Evolutionary conservation across 805 yeast species (phyloP).

Genomic region (Yamadazyma scolyti): DNA sequence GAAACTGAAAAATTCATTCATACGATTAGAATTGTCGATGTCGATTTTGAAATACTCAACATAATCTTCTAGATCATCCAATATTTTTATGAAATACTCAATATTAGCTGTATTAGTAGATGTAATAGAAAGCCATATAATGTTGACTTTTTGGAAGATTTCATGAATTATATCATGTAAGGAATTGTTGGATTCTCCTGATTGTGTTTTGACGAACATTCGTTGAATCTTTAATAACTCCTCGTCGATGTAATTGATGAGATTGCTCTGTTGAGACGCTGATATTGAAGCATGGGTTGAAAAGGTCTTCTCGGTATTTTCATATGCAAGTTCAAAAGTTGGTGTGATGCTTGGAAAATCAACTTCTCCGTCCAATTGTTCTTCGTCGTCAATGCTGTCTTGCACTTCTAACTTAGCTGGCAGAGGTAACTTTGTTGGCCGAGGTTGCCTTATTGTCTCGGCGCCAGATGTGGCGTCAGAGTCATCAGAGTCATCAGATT

Average conservation of each 20-base stretch:
- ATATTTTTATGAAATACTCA: conserved; percentile 31
- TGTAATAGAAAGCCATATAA: conserved; percentile 32
- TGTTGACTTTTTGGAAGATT: conserved; percentile 19
- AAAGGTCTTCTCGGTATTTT: conserved; percentile 7
- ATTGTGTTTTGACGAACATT: conserved; percentile 32
- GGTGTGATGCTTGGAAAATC: conserved; percentile 15
- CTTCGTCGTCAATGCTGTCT: conserved; percentile 4
- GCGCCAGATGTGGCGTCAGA: neutral
- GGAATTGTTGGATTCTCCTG: conserved; percentile 22
- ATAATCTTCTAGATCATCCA: conserved; percentile 40
- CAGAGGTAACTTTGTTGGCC: too few relatives aligned
- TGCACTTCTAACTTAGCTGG: too few relatives aligned
- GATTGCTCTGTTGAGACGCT: conserved; percentile 31
- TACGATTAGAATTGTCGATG: neutral
- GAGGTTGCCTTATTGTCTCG: too few relatives aligned
- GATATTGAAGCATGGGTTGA: conserved; percentile 7
- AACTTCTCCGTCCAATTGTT: conserved; percentile 3
- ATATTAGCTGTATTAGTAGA: conserved; percentile 27
- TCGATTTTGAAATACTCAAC: conserved; percentile 20
- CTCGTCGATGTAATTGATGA: conserved; percentile 34
- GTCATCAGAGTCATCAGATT: conserved; percentile 11
- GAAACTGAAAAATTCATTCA: conserved; percentile 7
- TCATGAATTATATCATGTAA: conserved; percentile 23
- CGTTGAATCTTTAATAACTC: conserved; percentile 31
- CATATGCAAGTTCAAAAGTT: conserved; percentile 28